phyloP scores from a whole-genome alignment of 1,284 basidiomycete species.

The Schizophyllum amplum region DNA sequence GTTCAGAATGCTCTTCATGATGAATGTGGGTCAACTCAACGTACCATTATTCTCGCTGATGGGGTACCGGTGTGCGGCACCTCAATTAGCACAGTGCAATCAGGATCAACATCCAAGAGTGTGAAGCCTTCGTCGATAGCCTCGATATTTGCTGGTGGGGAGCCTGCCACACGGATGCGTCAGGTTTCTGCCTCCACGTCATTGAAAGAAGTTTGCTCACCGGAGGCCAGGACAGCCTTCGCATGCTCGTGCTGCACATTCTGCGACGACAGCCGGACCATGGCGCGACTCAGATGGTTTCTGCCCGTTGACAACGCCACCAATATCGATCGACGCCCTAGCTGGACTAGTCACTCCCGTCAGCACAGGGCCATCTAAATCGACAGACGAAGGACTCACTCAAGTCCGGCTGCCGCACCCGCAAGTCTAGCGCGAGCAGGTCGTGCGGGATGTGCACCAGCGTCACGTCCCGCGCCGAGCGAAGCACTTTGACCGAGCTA shows the following conservation, averaged over 20 bases:
- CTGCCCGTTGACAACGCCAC: slow-evolving; percentile 56
- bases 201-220: slow-evolving; percentile 14
- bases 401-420: slow-evolving; percentile 47
- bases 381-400: slow-evolving; percentile 42
- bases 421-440: slow-evolving; percentile 48
- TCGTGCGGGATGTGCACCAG: slow-evolving; percentile 57
- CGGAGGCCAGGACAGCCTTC: slow-evolving; percentile 33
- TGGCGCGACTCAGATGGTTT: slow-evolving; percentile 47
- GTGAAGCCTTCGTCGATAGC: slow-evolving; percentile 34
- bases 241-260: slow-evolving; percentile 44
- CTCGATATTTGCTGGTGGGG: slow-evolving; percentile 20
- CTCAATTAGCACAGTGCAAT: slow-evolving; percentile 37
- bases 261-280: slow-evolving; percentile 44
- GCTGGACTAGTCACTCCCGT: slow-evolving; percentile 41
- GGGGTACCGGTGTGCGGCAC: slow-evolving; percentile 59
- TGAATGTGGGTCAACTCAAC: slow-evolving; percentile 8
- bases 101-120: slow-evolving; percentile 37
- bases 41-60: slow-evolving; percentile 46
- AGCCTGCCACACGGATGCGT: slow-evolving; percentile 9
- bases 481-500: slow-evolving; percentile 18
- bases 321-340: slow-evolving; percentile 48
- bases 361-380: slow-evolving; percentile 1
- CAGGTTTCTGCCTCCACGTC: background rate
- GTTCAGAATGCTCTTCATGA: background rate
- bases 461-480: slow-evolving; percentile 20